Evolutionary conservation across 2,329 filamentous ascomycete genomes (phyloP).

Genomic region (Fusarium chlamydosporum): DNA sequence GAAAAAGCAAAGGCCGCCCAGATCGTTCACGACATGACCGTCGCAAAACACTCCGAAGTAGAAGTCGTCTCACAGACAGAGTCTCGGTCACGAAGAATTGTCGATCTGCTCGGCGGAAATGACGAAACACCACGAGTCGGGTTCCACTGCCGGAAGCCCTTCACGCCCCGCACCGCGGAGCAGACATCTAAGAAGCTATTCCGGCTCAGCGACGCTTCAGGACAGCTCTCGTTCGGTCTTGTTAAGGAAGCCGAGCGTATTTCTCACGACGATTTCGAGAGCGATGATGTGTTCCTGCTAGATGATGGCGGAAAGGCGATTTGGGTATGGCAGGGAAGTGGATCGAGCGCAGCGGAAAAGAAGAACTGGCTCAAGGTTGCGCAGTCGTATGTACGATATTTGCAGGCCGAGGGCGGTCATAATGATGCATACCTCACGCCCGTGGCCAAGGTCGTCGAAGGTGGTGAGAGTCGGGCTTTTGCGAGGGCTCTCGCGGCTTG

Average conservation of each 20-base stretch:
- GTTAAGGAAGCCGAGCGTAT: slow-evolving; percentile 69
- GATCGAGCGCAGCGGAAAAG: slow-evolving; percentile 71
- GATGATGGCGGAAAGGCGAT: slow-evolving; percentile 69
- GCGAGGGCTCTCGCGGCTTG: slow-evolving; percentile 59
- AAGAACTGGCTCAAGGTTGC: slow-evolving; percentile 72
- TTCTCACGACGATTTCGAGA: slow-evolving; percentile 65
- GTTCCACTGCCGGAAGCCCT: slow-evolving; percentile 61
- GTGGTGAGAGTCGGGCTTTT: slow-evolving; percentile 69
- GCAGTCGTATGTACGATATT: slow-evolving; percentile 66
- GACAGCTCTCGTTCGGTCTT: slow-evolving; percentile 68
- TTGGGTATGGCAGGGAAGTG: slow-evolving; percentile 76
- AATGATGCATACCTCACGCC: slow-evolving; percentile 61
- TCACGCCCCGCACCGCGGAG: slow-evolving; percentile 48
- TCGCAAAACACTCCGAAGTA: slow-evolving; percentile 74
- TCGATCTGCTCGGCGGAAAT: slow-evolving; percentile 68
- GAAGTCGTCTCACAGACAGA: slow-evolving; percentile 75
- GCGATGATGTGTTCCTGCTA: slow-evolving; percentile 73
- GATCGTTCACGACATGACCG: slow-evolving; percentile 74
- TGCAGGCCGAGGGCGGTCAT: slow-evolving; percentile 54
- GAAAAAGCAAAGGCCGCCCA: slow-evolving; percentile 78
- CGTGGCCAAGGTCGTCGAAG: slow-evolving; percentile 70
- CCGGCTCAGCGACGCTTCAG: slow-evolving; percentile 73
- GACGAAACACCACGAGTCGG: slow-evolving; percentile 56
- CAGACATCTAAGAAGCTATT: slow-evolving; percentile 64
- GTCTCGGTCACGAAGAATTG: slow-evolving; percentile 66